A percentile compares a stretch with the other conserved stretches of the same genome.
These are phyloP conservation scores for Fusarium hostae DNA, from an alignment of 2,329 filamentous ascomycete genomes.

Conservation along the genomic window DNA sequence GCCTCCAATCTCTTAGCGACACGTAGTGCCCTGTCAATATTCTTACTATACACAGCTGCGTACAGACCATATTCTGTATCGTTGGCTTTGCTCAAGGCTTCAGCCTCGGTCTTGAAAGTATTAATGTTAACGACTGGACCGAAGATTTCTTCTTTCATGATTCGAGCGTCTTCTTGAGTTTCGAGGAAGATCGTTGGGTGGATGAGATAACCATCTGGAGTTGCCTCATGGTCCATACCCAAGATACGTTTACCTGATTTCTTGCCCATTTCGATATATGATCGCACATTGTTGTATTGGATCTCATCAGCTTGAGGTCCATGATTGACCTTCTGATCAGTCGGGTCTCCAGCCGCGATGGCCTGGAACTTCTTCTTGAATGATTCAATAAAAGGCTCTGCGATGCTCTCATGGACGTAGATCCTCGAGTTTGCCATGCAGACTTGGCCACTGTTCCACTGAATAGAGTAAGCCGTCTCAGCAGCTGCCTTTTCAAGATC, in stretches of 20 bases:
- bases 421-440: constrained; percentile 70
- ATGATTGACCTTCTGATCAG: background rate
- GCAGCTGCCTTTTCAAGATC: constrained; percentile 56
- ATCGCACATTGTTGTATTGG: constrained; percentile 9
- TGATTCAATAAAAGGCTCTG: constrained; percentile 33
- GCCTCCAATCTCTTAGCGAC: constrained; percentile 65
- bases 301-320: constrained; percentile 18
- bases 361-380: constrained; percentile 11
- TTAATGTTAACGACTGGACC: constrained; percentile 71
- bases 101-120: constrained; percentile 50
- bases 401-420: constrained; percentile 64
- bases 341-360: background rate
- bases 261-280: constrained; percentile 19
- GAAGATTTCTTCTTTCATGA: constrained; percentile 72
- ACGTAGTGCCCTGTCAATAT: constrained; percentile 58
- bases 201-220: background rate
- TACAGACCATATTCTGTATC: constrained; percentile 66
- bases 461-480: constrained; percentile 57
- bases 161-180: constrained; percentile 47
- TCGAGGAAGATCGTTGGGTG: constrained; percentile 24
- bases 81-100: constrained; percentile 48
- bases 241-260: background rate
- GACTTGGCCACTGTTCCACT: constrained; percentile 65
- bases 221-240: background rate
- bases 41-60: constrained; percentile 65